A percentile compares a stretch with the other conserved stretches of the same genome.
Evolutionary conservation across 2,329 filamentous ascomycete species (phyloP).

Genomic region (Arthroderma uncinatum): DNA sequence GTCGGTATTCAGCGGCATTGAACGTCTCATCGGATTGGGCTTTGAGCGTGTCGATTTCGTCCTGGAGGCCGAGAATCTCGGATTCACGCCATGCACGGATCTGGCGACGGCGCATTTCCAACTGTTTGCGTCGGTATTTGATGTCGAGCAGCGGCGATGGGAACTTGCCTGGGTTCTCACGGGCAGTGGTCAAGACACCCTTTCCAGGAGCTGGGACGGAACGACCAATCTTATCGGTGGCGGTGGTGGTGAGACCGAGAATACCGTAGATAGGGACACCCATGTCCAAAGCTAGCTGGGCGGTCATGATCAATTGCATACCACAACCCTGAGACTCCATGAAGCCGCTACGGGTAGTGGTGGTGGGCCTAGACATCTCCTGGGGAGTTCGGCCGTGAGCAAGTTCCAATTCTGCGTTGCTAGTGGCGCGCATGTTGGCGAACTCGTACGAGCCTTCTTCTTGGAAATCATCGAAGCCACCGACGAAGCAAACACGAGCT

Average conservation of each 20-base stretch:
- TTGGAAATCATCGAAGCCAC: conserved; percentile 98
- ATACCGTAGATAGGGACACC: conserved; percentile 96
- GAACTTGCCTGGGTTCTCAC: conserved; percentile 82
- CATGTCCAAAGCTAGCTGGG: conserved; percentile 92
- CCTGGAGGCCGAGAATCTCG: conserved; percentile 82
- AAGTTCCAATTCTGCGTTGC: conserved; percentile 94
- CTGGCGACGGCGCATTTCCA: conserved; percentile 84
- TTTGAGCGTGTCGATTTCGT: conserved; percentile 87
- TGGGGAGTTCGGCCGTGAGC: conserved; percentile 86
- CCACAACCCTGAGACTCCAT: conserved; percentile 99
- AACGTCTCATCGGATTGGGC: conserved; percentile 57
- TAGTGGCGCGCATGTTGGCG: conserved; percentile 99
- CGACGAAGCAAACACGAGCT: conserved; percentile 91
- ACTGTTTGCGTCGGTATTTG: conserved; percentile 90
- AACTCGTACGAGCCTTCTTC: conserved; percentile 99
- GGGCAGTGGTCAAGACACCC: conserved; percentile 90
- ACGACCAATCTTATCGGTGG: conserved; percentile 97
- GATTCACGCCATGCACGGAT: conserved; percentile 96
- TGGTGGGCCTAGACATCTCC: conserved; percentile 97
- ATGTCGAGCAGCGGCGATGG: conserved; percentile 93
- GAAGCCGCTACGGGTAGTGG: conserved; percentile 92
- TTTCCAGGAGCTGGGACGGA: conserved; percentile 94
- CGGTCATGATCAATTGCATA: conserved; percentile 98
- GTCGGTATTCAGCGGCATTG: conserved; percentile 71
- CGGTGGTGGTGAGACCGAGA: conserved; percentile 83